These are phyloP conservation scores for Colletotrichum caudatum DNA, from an alignment of 2,329 filamentous ascomycete species.

Conservation along the genomic window DNA sequence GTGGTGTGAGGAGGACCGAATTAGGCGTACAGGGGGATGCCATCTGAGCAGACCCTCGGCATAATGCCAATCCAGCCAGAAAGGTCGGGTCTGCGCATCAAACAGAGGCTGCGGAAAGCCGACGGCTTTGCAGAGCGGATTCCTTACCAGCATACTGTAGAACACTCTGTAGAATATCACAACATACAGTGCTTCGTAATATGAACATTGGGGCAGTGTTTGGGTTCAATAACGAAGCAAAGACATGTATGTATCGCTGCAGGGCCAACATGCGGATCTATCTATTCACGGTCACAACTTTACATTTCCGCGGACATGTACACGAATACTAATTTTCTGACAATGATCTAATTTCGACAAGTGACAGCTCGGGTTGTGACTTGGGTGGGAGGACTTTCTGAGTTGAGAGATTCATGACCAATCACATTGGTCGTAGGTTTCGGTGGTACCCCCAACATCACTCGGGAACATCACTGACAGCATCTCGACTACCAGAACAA, in stretches of 20 bases:
- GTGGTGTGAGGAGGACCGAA: not conserved
- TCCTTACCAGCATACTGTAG: not conserved
- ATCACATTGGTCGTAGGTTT: constrained; percentile 12
- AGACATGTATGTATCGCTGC: not conserved
- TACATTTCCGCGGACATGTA: not conserved
- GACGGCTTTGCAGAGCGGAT: not conserved
- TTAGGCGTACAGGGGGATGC: not conserved
- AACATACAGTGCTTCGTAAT: constrained; percentile 2
- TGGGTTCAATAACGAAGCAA: not conserved
- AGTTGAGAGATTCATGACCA: constrained; percentile 8
- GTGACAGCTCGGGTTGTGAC: not conserved
- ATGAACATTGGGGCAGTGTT: not conserved
- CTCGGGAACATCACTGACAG: constrained; percentile 27
- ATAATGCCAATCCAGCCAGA: not conserved
- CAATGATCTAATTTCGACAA: not conserved
- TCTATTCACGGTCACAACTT: not conserved
- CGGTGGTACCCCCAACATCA: constrained; percentile 21
- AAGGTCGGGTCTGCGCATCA: not conserved
- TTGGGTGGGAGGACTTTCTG: not conserved
- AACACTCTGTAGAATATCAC: constrained; percentile 8
- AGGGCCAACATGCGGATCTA: not conserved
- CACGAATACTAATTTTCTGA: too few relatives aligned
- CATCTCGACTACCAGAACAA: not conserved
- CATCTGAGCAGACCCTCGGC: not conserved
- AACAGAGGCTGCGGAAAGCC: not conserved